Conservation (phyloP, 225 moss, liverwort and hornwort species). For the Bryum argenteum region DNA sequence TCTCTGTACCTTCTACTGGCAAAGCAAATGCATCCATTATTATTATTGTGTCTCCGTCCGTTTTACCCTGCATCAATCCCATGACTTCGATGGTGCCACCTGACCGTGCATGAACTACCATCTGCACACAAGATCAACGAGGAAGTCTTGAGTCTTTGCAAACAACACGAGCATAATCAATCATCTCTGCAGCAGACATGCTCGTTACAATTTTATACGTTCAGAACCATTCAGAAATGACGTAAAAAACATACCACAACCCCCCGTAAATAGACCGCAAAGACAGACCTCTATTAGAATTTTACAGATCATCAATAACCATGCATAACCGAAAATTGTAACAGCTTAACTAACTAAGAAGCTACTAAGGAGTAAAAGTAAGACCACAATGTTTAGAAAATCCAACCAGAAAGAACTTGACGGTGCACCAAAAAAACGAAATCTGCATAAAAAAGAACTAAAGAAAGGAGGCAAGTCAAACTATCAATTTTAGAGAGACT, state of each 20-base stretch:
- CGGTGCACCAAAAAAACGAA: not conserved
- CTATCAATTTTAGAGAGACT: conserved; percentile 7
- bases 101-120: conserved; percentile 91
- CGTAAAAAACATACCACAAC: not conserved
- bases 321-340: not conserved
- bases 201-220: not conserved
- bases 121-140: conserved; percentile 40
- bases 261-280: conserved; percentile 7
- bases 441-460: not conserved
- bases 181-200: conserved; percentile 5
- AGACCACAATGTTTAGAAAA: not conserved
- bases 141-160: not conserved
- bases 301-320: not conserved
- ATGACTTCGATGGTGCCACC: conserved; percentile 93
- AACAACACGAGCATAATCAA: conserved; percentile 11
- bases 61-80: conserved; percentile 94
- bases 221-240: not conserved
- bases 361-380: not conserved
- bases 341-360: conserved; percentile 1
- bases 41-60: conserved; percentile 82
- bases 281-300: not conserved
- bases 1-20: conserved; percentile 92
- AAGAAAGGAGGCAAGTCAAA: not conserved
- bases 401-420: conserved; percentile 6
- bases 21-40: conserved; percentile 96